Conservation (phyloP, 2,329 filamentous ascomycete species). For the Aspergillus udagawae region DNA sequence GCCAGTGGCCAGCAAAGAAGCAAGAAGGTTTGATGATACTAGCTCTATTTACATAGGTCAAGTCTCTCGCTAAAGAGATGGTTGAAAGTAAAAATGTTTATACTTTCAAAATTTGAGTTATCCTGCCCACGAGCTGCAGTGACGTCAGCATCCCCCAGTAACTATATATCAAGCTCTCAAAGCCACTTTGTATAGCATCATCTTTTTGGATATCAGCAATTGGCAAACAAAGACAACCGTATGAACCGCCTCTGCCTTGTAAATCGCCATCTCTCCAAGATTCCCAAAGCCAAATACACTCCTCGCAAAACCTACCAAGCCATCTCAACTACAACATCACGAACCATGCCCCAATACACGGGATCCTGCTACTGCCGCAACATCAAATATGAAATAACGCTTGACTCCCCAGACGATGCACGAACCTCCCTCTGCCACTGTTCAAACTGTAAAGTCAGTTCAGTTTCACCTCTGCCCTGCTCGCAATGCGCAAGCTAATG, state of each 20-base stretch:
- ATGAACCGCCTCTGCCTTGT: background rate
- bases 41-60: background rate
- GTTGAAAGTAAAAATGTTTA: no score
- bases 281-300: background rate
- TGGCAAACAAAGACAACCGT: background rate
- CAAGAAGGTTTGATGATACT: background rate
- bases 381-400: slow-evolving; percentile 45
- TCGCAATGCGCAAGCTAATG: background rate
- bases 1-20: background rate
- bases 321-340: background rate
- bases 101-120: no score
- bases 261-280: background rate
- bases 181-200: background rate
- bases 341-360: slow-evolving; percentile 26
- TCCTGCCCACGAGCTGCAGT: background rate
- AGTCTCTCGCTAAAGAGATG: no score
- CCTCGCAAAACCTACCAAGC: background rate
- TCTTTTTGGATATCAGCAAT: background rate
- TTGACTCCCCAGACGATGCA: slow-evolving; percentile 45
- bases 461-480: background rate
- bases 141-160: background rate
- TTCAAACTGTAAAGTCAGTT: slow-evolving; percentile 46
- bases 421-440: slow-evolving; percentile 53
- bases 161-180: background rate
- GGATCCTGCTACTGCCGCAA: slow-evolving; percentile 49